phyloP scores from a whole-genome alignment of 2,329 filamentous ascomycete genomes.

The Chaetoscypha palmicola region DNA sequence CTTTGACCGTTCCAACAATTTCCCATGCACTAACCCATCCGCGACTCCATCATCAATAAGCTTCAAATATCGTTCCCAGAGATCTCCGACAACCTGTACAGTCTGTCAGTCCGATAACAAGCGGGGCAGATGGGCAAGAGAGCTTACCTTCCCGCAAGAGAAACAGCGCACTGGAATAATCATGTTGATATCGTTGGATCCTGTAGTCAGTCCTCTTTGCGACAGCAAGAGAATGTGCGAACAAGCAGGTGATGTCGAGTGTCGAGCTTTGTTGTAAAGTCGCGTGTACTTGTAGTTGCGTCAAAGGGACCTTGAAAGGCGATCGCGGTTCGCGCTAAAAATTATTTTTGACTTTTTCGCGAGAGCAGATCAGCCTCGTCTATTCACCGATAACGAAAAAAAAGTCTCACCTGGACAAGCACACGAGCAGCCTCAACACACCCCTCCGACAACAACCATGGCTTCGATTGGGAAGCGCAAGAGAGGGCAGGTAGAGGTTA shows the following conservation, averaged over 20 bases:
- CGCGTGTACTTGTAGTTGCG: constrained; percentile 7
- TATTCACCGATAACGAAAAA: constrained; percentile 18
- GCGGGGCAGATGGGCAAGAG: constrained; percentile 1
- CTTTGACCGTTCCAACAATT: neutral
- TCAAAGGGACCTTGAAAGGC: neutral
- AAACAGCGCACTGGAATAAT: constrained; percentile 99
- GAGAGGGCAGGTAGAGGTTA: constrained; percentile 27
- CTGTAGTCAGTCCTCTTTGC: neutral
- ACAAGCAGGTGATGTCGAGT: neutral
- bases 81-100: constrained; percentile 80
- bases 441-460: constrained; percentile 30
- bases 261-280: constrained; percentile 3
- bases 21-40: constrained; percentile 59
- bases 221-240: neutral
- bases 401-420: constrained; percentile 5
- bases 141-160: constrained; percentile 89
- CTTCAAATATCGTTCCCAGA: constrained; percentile 93
- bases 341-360: constrained; percentile 10
- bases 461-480: constrained; percentile 33
- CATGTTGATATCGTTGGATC: constrained; percentile 52
- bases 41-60: constrained; percentile 71
- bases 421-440: constrained; percentile 18
- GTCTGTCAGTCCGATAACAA: constrained; percentile 15
- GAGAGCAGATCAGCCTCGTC: constrained; percentile 6
- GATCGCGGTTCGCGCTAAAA: constrained; percentile 10